These are phyloP conservation scores for Apostasia ramifera DNA, from an alignment of 106 monocot species.

Conservation along the genomic window DNA sequence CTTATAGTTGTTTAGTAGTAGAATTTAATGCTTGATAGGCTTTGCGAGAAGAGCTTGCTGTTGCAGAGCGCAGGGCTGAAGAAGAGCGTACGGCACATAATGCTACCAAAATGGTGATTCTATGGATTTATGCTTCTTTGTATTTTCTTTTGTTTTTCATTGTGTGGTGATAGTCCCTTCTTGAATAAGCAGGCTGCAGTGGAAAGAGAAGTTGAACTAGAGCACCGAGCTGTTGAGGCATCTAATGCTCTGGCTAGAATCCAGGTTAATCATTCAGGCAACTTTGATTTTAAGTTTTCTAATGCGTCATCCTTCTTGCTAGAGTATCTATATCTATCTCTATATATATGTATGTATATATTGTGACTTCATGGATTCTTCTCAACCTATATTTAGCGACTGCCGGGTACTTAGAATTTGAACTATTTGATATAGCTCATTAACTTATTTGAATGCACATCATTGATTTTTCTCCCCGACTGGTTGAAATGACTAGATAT, in stretches of 20 bases:
- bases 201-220: constrained; percentile 95
- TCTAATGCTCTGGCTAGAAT: constrained; percentile 97
- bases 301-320: too few relatives aligned
- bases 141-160: constrained; percentile 3
- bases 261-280: constrained; percentile 50
- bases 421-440: too few relatives aligned
- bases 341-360: not conserved
- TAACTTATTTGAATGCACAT: too few relatives aligned
- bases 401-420: too few relatives aligned
- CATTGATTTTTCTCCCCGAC: too few relatives aligned
- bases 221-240: constrained; percentile 94
- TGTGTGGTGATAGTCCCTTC: constrained; percentile 4
- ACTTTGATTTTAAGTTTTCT: not conserved
- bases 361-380: too few relatives aligned
- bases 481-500: too few relatives aligned
- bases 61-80: constrained; percentile 80
- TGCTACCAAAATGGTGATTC: constrained; percentile 91
- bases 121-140: constrained; percentile 3
- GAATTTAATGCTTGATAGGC: constrained; percentile 30
- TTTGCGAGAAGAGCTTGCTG: constrained; percentile 84
- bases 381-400: too few relatives aligned
- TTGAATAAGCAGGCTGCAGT: constrained; percentile 69
- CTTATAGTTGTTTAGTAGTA: not conserved
- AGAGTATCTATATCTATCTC: not conserved
- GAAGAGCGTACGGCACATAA: constrained; percentile 90